phyloP scores from a whole-genome alignment of 306 rosid genomes.

The Glycine latifolia region DNA sequence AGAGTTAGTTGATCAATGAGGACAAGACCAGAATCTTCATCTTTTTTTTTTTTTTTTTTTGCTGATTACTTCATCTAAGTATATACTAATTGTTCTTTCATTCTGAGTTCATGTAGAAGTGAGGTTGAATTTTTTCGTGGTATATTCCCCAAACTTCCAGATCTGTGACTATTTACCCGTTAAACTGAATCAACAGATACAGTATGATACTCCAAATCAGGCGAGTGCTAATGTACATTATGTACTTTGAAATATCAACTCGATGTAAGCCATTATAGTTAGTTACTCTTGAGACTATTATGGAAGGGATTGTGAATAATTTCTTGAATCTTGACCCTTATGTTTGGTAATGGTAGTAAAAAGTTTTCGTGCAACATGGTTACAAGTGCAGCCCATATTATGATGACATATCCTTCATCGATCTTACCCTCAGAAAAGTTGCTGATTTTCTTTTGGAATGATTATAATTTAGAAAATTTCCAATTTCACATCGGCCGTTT shows the following conservation, averaged over 20 bases:
- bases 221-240: not conserved
- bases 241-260: not conserved
- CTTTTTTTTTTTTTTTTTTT: too few relatives aligned
- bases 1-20: not conserved
- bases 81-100: not conserved
- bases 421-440: not conserved
- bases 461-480: not conserved
- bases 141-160: constrained; percentile 18
- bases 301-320: not conserved
- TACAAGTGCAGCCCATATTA: not conserved
- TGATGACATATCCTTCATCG: not conserved
- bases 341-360: not conserved
- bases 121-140: not conserved
- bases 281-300: constrained; percentile 7
- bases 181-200: not conserved
- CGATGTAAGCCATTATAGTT: not conserved
- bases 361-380: not conserved
- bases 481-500: not conserved
- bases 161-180: not conserved
- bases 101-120: not conserved
- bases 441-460: not conserved
- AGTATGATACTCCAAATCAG: not conserved
- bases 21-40: not conserved
- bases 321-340: constrained; percentile 11
- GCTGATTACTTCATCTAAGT: not conserved